Conservation (phyloP, 495 filamentous ascomycete genomes). For the Elasticomyces elasticus region DNA sequence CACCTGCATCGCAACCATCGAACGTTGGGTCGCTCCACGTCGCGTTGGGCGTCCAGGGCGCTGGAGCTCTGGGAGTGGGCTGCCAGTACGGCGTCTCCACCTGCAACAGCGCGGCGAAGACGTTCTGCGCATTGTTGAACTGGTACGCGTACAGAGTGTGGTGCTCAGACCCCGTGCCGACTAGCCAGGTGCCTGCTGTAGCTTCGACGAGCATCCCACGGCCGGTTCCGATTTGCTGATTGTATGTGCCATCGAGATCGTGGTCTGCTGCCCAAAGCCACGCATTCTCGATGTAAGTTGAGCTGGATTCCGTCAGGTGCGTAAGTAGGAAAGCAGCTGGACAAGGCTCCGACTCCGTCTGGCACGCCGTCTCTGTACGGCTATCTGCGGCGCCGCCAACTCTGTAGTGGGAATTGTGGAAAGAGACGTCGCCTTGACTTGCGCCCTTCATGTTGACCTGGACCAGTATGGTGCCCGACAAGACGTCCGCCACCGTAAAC, state of each 20-base stretch:
- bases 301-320: slow-evolving; percentile 56
- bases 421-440: slow-evolving; percentile 43
- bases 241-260: slow-evolving; percentile 25
- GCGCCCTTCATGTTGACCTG: slow-evolving; percentile 31
- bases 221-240: slow-evolving; percentile 56
- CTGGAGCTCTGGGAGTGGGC: slow-evolving; percentile 50
- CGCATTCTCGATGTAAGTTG: slow-evolving; percentile 60
- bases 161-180: slow-evolving; percentile 30
- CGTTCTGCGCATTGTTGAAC: slow-evolving; percentile 25
- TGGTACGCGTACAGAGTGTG: slow-evolving; percentile 30
- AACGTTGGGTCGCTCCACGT: slow-evolving; percentile 33
- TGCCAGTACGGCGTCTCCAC: slow-evolving; percentile 44
- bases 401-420: slow-evolving; percentile 40
- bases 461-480: slow-evolving; percentile 31
- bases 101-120: slow-evolving; percentile 30
- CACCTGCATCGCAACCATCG: too few species aligned
- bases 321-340: slow-evolving; percentile 50
- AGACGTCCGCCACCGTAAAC: slow-evolving; percentile 32
- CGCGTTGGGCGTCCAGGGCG: slow-evolving; percentile 43
- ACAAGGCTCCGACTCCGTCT: too few species aligned
- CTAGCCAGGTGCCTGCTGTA: slow-evolving; percentile 43
- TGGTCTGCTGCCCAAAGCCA: slow-evolving; percentile 70
- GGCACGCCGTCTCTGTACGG: too few species aligned
- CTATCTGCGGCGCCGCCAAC: too few species aligned
- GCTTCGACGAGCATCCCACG: slow-evolving; percentile 57